A percentile compares a stretch with the other conserved stretches of the same genome.
These are phyloP conservation scores for Rhynchospora breviuscula DNA, from an alignment of 176 grass and related monocot genomes.

Conservation along the genomic window DNA sequence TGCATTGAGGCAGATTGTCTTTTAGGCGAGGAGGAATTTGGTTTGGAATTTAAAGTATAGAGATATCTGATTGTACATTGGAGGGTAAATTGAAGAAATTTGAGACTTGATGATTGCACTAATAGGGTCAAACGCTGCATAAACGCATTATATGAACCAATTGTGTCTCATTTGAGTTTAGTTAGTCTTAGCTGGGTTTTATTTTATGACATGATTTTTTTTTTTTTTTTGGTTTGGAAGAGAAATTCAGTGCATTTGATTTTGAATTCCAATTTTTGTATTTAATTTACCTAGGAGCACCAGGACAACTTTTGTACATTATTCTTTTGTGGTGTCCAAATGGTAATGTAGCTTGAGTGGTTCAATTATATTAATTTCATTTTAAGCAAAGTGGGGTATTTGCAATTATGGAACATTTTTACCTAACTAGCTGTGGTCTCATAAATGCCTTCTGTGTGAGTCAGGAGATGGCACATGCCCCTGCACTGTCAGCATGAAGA, in stretches of 20 bases:
- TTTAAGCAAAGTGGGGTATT: not conserved
- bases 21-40: not conserved
- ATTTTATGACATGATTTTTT: not conserved
- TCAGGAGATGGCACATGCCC: not conserved
- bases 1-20: not conserved
- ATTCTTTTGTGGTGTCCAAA: not conserved
- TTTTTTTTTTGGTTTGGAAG: not conserved
- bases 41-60: not conserved
- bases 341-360: not conserved
- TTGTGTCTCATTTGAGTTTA: not conserved
- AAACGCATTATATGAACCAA: not conserved
- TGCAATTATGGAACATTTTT: not conserved
- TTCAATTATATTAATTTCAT: not conserved
- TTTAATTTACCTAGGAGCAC: not conserved
- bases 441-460: not conserved
- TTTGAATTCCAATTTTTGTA: not conserved
- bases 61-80: not conserved
- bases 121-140: not conserved
- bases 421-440: not conserved
- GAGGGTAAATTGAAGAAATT: not conserved
- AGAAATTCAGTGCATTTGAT: not conserved
- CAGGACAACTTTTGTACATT: not conserved
- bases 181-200: not conserved
- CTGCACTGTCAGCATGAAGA: not conserved
- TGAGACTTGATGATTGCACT: not conserved